Evolutionary conservation across 208 protist genomes (phyloP).

Genomic region (Trypanosoma rangeli): DNA sequence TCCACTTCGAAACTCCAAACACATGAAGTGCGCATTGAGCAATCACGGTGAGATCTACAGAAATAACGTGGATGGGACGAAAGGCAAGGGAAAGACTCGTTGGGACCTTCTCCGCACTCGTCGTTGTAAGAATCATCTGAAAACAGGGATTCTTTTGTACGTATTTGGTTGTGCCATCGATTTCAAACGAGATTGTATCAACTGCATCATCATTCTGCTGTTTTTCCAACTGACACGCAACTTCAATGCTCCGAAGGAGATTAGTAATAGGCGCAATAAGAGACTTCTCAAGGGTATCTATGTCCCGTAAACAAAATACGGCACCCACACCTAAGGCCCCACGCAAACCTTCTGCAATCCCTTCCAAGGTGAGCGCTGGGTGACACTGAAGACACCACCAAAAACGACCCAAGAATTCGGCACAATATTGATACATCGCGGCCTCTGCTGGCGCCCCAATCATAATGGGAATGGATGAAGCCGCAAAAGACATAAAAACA

Average conservation of each 20-base stretch:
- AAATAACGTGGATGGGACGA: constrained; percentile 45
- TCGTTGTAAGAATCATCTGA: constrained; percentile 39
- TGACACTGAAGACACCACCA: constrained; percentile 60
- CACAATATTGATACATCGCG: constrained; percentile 22
- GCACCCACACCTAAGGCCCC: constrained; percentile 63
- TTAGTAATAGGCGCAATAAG: constrained; percentile 29
- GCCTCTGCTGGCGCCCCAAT: constrained; percentile 6
- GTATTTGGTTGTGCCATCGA: constrained; percentile 23
- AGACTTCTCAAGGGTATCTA: constrained; percentile 36
- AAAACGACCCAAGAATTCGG: constrained; percentile 58
- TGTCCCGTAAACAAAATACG: constrained; percentile 61
- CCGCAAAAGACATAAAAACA: constrained; percentile 26
- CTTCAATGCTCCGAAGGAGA: constrained; percentile 18
- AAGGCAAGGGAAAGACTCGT: constrained; percentile 36
- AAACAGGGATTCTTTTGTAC: constrained; percentile 35
- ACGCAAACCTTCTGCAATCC: constrained; percentile 44
- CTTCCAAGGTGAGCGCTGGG: constrained; percentile 32
- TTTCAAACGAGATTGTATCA: constrained; percentile 33
- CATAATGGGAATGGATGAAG: constrained; percentile 23
- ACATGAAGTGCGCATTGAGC: constrained; percentile 47
- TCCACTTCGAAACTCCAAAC: constrained; percentile 37
- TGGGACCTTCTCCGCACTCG: constrained; percentile 29
- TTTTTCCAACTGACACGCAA: constrained; percentile 14
- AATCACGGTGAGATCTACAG: constrained; percentile 36
- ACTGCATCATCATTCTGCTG: not conserved